Evolutionary conservation across 257 asterid genomes (phyloP), one percentile per base, ranked within the genome.

Genomic region (Solanum paucissectum): DNA sequence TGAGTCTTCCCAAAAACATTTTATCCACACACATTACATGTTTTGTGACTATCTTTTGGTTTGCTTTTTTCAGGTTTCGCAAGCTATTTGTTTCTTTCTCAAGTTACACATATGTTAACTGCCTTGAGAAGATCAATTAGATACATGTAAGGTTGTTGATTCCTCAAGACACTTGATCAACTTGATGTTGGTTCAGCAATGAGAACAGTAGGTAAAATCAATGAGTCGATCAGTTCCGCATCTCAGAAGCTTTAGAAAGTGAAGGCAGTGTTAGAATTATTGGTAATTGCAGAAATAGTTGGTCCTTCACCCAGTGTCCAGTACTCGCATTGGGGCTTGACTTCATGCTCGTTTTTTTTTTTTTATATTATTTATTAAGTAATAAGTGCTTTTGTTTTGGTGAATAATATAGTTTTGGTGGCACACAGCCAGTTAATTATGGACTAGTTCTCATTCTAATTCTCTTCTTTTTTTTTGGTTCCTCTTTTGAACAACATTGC

Each of bases 81-180:
- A 97, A 95, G 93, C 94, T 95, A 75, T 97, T 97, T 85, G 98
- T 97, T 89, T 89, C 92, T 14, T 92, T 97, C 92, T 95, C 98
- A 10, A 95, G 99, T 88, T 95, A 94, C 85, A 94, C 98, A 73
- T 94, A 89, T 33, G 96, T 92, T 49, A 96, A 95, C 94, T 91
- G 97, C 4, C 92, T 96, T 25, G 91, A 86, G 93, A 95, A 87
- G 93, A 92, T 94, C 38, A 89, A 86, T 46, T 86, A 82, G 88
- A 88, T 88, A 16, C 64, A 42, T 68, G 32, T 16, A 8, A 81
- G 40, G 14, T 29, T 46, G 1, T 81, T 81, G 85, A 5, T 44
- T 27, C 85, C 58, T 14, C 66, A 44, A 44, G 64, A 27, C 38
- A 79, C 84, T 42, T 25, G 37, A 79, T 5, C 64, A 79, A 13